phyloP scores from a whole-genome alignment of 805 yeast genomes.

The Hanseniaspora osmophila region DNA sequence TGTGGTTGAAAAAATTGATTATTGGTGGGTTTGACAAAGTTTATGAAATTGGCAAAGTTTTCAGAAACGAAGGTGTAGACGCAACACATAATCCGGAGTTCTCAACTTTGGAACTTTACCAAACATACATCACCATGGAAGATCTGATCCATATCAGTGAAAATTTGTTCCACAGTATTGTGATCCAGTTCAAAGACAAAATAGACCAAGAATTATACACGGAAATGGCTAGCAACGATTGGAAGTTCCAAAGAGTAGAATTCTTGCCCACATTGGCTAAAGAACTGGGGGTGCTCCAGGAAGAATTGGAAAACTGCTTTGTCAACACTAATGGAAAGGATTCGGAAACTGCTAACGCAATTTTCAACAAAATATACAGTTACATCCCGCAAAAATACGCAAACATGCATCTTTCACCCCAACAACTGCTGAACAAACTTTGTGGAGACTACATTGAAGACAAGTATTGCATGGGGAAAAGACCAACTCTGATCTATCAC shows the following conservation, averaged over 20 bases:
- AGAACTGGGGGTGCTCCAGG: conserved; percentile 16
- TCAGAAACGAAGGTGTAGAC: conserved; percentile 89
- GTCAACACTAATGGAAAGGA: not conserved
- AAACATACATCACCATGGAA: conserved; percentile 49
- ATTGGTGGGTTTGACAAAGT: conserved; percentile 78
- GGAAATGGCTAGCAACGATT: conserved; percentile 8
- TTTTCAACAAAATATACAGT: conserved; percentile 1
- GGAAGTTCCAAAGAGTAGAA: conserved; percentile 20
- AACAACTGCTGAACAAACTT: conserved; percentile 50
- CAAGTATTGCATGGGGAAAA: conserved; percentile 26
- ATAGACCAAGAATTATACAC: conserved; percentile 4
- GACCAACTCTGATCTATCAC: conserved; percentile 63
- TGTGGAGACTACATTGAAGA: conserved; percentile 54
- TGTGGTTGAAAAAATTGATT: conserved; percentile 78
- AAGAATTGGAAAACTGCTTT: conserved; percentile 9
- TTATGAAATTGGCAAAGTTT: conserved; percentile 73
- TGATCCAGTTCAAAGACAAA: conserved; percentile 18
- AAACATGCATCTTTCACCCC: conserved; percentile 25
- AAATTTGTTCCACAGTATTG: conserved; percentile 32
- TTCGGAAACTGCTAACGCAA: not conserved
- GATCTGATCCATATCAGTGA: conserved; percentile 58
- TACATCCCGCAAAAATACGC: not conserved
- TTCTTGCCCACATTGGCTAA: conserved; percentile 18
- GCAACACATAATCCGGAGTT: conserved; percentile 91
- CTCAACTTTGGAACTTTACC: conserved; percentile 80